Conservation (phyloP, 129 eudicot genomes). For the Centaurea solstitialis region DNA sequence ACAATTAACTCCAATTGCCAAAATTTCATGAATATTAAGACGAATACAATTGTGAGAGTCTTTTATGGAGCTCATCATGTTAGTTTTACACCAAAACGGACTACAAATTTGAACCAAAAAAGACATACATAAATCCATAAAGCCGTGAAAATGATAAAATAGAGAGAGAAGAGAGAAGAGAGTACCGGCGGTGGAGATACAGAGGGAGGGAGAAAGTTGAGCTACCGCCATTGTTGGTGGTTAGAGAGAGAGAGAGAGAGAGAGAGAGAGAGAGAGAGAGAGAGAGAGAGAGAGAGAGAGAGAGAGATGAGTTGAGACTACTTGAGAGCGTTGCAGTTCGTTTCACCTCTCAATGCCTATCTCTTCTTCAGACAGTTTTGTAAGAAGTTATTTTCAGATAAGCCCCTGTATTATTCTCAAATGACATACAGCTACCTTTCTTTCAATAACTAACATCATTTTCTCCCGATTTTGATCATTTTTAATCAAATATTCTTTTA, state of each 20-base stretch:
- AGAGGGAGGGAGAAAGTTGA: conserved; percentile 56
- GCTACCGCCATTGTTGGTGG: conserved; percentile 49
- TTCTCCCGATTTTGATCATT: too few relatives aligned
- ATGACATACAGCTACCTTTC: not conserved
- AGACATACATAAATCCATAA: not conserved
- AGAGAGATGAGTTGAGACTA: not conserved
- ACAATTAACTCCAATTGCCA: not conserved
- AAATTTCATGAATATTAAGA: not conserved
- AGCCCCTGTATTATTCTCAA: conserved; percentile 1
- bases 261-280: too few relatives aligned
- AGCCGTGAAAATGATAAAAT: not conserved
- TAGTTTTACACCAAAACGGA: not conserved
- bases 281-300: conserved; percentile 6
- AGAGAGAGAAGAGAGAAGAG: conserved; percentile 3
- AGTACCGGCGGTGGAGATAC: conserved; percentile 51
- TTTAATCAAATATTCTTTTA: too few relatives aligned
- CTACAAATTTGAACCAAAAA: conserved; percentile 11
- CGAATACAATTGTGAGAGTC: not conserved
- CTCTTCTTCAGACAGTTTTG: conserved; percentile 2
- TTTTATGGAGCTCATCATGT: conserved; percentile 12
- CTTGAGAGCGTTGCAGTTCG: conserved; percentile 10
- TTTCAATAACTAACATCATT: not conserved
- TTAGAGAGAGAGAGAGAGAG: too few relatives aligned
- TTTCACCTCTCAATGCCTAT: conserved; percentile 46
- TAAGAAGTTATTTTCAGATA: not conserved